phyloP scores from a whole-genome alignment of 2,329 filamentous ascomycete species.

The Biscogniauxia mediterranea region DNA sequence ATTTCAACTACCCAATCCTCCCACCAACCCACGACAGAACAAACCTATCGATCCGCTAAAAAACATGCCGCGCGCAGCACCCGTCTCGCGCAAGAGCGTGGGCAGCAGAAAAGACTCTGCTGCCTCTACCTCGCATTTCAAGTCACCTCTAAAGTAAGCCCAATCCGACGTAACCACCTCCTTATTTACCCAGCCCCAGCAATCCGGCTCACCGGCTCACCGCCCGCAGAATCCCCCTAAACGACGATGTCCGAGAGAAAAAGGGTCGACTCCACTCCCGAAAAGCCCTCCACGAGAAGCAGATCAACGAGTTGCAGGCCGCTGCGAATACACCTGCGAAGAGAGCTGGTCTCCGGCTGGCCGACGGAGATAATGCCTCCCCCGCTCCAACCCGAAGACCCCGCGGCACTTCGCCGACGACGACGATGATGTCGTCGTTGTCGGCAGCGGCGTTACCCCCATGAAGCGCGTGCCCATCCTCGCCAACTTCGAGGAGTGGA shows the following conservation, averaged over 20 bases:
- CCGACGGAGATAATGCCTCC: conserved; percentile 56
- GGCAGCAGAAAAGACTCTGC: background rate
- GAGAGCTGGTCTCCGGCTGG: conserved; percentile 59
- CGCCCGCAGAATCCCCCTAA: conserved; percentile 75
- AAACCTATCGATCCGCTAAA: background rate
- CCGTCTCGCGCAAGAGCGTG: background rate
- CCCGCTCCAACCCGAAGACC: conserved; percentile 56
- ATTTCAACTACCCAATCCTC: background rate
- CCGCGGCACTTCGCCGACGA: conserved; percentile 37
- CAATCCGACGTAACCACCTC: conserved; percentile 7
- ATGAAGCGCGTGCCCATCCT: conserved; percentile 95
- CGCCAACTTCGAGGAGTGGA: conserved; percentile 99
- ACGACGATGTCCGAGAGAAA: conserved; percentile 93
- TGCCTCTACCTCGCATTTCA: conserved; percentile 25
- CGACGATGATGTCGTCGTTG: conserved; percentile 55
- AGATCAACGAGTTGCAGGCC: conserved; percentile 88
- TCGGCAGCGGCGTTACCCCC: conserved; percentile 78
- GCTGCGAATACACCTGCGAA: conserved; percentile 67
- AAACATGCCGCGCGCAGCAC: background rate
- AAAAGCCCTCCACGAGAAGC: conserved; percentile 82
- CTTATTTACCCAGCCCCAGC: conserved; percentile 7
- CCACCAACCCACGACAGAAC: background rate
- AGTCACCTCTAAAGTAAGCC: conserved; percentile 56
- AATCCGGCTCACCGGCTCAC: conserved; percentile 17
- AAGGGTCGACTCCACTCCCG: conserved; percentile 83